Base-by-base conservation (phyloP, 768 basidiomycete genomes). In the Xerocomellus amylosporus region DNA sequence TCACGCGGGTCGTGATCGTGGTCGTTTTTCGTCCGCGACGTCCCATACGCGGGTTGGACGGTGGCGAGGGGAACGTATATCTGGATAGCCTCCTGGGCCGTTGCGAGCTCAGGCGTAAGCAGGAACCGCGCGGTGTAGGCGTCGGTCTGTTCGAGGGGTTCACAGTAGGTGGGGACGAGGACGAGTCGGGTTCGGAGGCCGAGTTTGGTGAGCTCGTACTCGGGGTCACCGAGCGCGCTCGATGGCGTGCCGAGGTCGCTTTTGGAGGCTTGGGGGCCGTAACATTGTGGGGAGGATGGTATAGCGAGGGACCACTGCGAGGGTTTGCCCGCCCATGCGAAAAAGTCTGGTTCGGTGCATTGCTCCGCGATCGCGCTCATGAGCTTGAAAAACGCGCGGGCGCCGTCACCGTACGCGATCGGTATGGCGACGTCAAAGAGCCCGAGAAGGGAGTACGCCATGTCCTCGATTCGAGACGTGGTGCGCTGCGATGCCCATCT, bases 251-350 rank as follows among this genome's bases (percentile, higher is more conserved):
- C 34, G 15, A 61, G 26, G 19, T 65, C 64, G 15, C 34, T 46
- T 12, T 55, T 58, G 5, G 51, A 38, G 5, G 45, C 37, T n/a
- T 56, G 59, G 1, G 57, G 44, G 1, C 41, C 47, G 17, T 55
- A 67, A 26, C 65, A 62, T 30, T 55, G 56, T 12, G 65, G 56
- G 6, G 65, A 67, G 15, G 63, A 62, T 6, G 65, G 65, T 8
- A 66, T 31, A 0, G 49, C 63, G 19, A 68, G 54, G 5, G 65
- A 68, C 60, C 63, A 67, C 24, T 51, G 53, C 1, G 65, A 68
- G 8, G 65, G 58, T 31, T 60, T 62, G 3, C 65, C 63, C 0
- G 44, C 24, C 65, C 65, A 66, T 0, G 65, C 60, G 12, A 66
- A 63, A 24, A 67, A 53, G 28, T 65, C 58, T 5, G 60, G 49